Conservation (phyloP, 257 asterid species). For the Scutellaria galericulata region DNA sequence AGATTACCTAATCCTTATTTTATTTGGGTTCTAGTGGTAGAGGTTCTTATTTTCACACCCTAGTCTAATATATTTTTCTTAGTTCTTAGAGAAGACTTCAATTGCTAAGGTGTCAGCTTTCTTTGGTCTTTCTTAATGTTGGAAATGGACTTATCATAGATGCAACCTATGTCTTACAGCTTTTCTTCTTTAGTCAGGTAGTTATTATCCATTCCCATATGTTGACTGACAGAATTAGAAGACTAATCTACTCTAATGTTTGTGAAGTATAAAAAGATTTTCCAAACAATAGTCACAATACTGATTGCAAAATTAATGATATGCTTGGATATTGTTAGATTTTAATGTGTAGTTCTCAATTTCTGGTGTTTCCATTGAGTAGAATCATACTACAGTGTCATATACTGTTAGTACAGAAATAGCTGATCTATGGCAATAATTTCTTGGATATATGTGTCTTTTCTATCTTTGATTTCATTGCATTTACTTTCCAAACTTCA, state of each 20-base stretch:
- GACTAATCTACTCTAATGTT: background rate
- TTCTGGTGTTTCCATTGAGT: background rate
- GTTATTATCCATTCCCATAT: slow-evolving; percentile 9
- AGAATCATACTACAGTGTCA: background rate
- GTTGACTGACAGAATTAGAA: background rate
- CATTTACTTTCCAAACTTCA: slow-evolving; percentile 11
- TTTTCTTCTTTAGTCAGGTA: slow-evolving; percentile 5
- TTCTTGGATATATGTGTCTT: background rate
- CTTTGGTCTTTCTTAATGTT: background rate
- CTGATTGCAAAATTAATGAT: background rate
- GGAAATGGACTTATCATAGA: background rate
- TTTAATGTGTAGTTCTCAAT: background rate
- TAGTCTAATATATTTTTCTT: slow-evolving; percentile 28
- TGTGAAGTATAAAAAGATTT: background rate
- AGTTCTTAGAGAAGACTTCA: slow-evolving; percentile 10
- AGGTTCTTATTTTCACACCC: slow-evolving; percentile 23
- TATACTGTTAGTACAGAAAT: background rate
- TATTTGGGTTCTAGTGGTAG: slow-evolving; percentile 19
- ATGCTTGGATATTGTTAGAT: slow-evolving; percentile 21
- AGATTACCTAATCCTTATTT: slow-evolving; percentile 17
- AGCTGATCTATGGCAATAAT: slow-evolving; percentile 2
- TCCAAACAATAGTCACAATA: background rate
- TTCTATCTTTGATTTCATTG: background rate
- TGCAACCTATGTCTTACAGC: background rate
- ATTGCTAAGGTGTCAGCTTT: slow-evolving; percentile 16